These are phyloP conservation scores for Eucalyptus cloeziana DNA, from an alignment of 345 rosid species.

Conservation along the genomic window DNA sequence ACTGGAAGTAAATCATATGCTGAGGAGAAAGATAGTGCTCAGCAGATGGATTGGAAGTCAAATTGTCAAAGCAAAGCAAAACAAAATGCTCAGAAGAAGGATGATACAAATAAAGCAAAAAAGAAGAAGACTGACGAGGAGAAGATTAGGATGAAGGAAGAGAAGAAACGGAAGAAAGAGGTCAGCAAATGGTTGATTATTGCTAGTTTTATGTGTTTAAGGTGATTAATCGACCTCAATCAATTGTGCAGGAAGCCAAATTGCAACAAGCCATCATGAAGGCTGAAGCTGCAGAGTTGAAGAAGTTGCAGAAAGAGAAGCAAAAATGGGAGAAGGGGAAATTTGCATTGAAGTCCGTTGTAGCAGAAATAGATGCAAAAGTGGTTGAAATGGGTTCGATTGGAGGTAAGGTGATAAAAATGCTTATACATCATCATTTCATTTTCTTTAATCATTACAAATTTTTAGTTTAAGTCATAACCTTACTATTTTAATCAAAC, in stretches of 20 bases:
- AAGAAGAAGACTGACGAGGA: conserved; percentile 45
- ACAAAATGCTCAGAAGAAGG: conserved; percentile 9
- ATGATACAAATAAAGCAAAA: conserved; percentile 21
- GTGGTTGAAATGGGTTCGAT: conserved; percentile 68
- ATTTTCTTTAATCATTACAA: not conserved
- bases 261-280: conserved; percentile 62
- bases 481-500: not conserved
- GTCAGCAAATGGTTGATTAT: conserved; percentile 10
- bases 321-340: conserved; percentile 90
- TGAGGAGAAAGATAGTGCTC: conserved; percentile 5
- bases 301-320: conserved; percentile 62
- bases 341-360: conserved; percentile 71
- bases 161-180: conserved; percentile 70
- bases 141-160: conserved; percentile 41
- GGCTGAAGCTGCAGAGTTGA: conserved; percentile 78
- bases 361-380: conserved; percentile 71
- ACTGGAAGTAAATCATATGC: not conserved
- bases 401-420: conserved; percentile 50
- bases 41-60: conserved; percentile 13
- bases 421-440: not conserved
- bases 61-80: not conserved
- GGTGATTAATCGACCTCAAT: not conserved
- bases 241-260: conserved; percentile 62
- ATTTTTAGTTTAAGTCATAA: not conserved
- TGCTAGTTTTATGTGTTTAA: not conserved